Percentiles rank a stretch among this genome's conserved stretches.
Evolutionary conservation across 2,329 filamentous ascomycete genomes (phyloP).

Genomic region (Epichloe sibirici): DNA sequence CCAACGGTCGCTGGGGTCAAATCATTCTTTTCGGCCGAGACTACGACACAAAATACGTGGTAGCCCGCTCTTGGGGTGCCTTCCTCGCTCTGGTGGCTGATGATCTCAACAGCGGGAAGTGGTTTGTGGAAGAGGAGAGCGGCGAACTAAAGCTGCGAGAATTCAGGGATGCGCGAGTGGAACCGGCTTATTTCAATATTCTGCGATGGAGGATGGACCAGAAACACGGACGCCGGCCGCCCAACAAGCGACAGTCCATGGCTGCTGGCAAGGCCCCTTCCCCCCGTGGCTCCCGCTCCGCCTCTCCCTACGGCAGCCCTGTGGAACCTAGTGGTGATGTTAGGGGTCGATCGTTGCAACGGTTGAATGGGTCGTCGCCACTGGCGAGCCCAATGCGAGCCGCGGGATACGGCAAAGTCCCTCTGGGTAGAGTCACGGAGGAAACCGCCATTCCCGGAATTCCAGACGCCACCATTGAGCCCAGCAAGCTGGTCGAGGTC

Average conservation of each 20-base stretch:
- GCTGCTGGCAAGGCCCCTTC: conserved; percentile 30
- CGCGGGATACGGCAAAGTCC: conserved; percentile 55
- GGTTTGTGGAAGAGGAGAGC: conserved; percentile 83
- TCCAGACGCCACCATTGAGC: conserved; percentile 25
- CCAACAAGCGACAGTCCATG: conserved; percentile 41
- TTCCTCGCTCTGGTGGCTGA: conserved; percentile 83
- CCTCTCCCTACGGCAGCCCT: conserved; percentile 55
- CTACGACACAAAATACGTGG: conserved; percentile 96
- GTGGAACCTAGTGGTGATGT: conserved; percentile 45
- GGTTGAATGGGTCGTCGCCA: conserved; percentile 52
- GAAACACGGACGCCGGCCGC: conserved; percentile 63
- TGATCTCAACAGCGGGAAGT: conserved; percentile 80
- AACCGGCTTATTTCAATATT: conserved; percentile 90
- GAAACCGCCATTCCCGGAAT: conserved; percentile 38
- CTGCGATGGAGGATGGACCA: conserved; percentile 91
- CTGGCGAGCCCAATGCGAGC: conserved; percentile 53
- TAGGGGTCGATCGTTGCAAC: conserved; percentile 60
- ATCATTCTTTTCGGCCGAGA: conserved; percentile 94
- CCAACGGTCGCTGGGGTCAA: conserved; percentile 86
- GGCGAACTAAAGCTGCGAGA: conserved; percentile 85
- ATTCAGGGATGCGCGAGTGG: conserved; percentile 79
- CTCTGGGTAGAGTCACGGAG: conserved; percentile 63
- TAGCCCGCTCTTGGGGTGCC: conserved; percentile 81
- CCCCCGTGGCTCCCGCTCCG: conserved; percentile 34
- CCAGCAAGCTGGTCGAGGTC: conserved; percentile 42